Evolutionary conservation across 208 protist genomes (phyloP), one percentile per base, ranked within the genome.

Genomic region (Trypanosoma platydactyli): DNA sequence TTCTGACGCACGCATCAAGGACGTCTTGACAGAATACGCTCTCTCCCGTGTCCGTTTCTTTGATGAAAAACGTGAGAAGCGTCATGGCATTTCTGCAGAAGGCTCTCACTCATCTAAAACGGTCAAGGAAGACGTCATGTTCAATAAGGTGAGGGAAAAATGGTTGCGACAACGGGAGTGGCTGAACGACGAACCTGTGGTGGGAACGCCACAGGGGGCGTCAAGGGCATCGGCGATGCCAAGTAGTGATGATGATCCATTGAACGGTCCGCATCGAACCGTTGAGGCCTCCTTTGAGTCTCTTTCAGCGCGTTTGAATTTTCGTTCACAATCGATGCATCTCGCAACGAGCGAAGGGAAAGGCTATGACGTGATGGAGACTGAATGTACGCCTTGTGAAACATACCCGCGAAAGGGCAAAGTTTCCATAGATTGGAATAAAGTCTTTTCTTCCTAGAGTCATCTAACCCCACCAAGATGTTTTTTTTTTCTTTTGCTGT

Each of bases 401-500:
- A 16, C 41, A 6, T 7, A 58, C 22, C 15, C 35, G 13, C 20
- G 38, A 25, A 61, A 61, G 22, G 49, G 27, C 4, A 66, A 66
- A 22, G 25, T 16, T 9, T 7, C 35, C 11, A 46, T 66, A 46
- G 61, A 66, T 66, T 66, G 61, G 61, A 49, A 66, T 66, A 66
- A 22, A 25, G 49, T 56, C 55, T 66, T 66, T 56, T 48, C n/a
- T 33, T 66, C 48, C 12, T 66, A 66, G 50, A 30, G 6, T 35
- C 20, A 42, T 12, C 38, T 22, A 33, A 42, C 24, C 55, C 33
- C 25, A 25, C 33, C 15, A 20, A 59, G 22, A 18, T 41, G 24
- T 61, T 63, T 49, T 22, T 9, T 53, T 49, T 30, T 58, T 33
- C 71, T 45, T 64, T 56, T 59, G 30, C 64, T 78, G 40, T 76